Percentiles rank a stretch among this genome's conserved stretches.
phyloP scores from a whole-genome alignment of 768 basidiomycete genomes.

The Trametes meyenii region DNA sequence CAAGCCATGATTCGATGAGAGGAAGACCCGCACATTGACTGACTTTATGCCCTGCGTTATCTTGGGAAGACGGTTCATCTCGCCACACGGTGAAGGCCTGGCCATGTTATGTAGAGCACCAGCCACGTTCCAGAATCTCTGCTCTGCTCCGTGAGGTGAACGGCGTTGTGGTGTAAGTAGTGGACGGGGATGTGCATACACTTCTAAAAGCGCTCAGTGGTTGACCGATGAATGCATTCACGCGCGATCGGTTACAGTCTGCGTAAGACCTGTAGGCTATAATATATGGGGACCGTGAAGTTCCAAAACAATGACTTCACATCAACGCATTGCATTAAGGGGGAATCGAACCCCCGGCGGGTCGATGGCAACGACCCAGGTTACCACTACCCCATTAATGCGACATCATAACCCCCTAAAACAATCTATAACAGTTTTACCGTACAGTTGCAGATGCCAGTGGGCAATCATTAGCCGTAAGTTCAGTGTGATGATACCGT shows the following conservation, averaged over 20 bases:
- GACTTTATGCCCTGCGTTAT: slow-evolving; percentile 28
- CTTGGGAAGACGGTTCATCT: slow-evolving; percentile 20
- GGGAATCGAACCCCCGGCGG: slow-evolving; percentile 91
- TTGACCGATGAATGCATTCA: neutral
- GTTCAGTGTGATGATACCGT: too few relatives aligned
- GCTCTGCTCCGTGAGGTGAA: neutral
- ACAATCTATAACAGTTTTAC: too few relatives aligned
- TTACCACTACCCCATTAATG: slow-evolving; percentile 42
- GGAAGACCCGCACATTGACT: slow-evolving; percentile 37
- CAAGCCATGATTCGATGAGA: neutral
- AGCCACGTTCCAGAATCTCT: neutral
- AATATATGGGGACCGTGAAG: too few relatives aligned
- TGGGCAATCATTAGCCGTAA: too few relatives aligned
- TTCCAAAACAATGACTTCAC: neutral
- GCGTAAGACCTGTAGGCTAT: too few relatives aligned
- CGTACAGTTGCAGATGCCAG: too few relatives aligned
- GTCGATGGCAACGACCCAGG: slow-evolving; percentile 53
- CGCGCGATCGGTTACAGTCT: too few relatives aligned
- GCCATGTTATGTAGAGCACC: neutral
- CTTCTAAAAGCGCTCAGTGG: neutral
- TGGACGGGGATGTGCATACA: too few relatives aligned
- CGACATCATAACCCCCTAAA: neutral
- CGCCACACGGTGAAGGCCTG: neutral
- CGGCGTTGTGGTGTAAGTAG: too few relatives aligned
- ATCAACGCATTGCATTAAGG: slow-evolving; percentile 61